Base-by-base conservation (phyloP, 345 rosid genomes). In the Murraya koenigii region DNA sequence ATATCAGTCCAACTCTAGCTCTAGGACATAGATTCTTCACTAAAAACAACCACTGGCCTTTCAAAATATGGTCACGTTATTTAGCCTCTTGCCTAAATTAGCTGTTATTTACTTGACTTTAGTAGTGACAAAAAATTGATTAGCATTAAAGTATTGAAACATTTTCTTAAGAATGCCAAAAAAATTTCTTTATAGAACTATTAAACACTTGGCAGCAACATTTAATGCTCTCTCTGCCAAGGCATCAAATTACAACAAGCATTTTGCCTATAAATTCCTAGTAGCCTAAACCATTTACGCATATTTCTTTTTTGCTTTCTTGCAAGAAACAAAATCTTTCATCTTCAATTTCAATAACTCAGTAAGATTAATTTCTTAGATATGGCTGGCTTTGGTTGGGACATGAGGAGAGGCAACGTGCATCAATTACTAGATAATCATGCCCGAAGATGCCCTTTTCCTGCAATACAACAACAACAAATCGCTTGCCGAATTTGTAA, bases 401-500 rank as follows among this genome's bases (percentile, higher is more conserved):
- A 49, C 66, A 71, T 54, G 52, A 70, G 78, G 55, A 39, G 7
- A 36, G 69, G 62, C 14, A 39, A 28, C 73, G 9, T 58, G 11
- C 28, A 49, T 66, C 39, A 65, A 20, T 41, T 41, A 10, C 54
- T 44, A 5, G 22, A 32, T 26, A 76, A 23, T 55, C 65, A 52
- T 26, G 66, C 38, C 23, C 26, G 28, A 9, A 30, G 14, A 58
- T 79, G 72, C 65, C 68, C 59, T 35, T 25, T 0, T 13, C 6
- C 30, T 8, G 1, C 66, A 41, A 41, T 14, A 41, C 55, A 49
- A 49, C 20, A 5, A 6, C 81, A 41, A 8, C 79, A 72, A 3
- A 78, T 85, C n/a, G 85, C 84, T 20, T 85, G 88, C 22, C 66
- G 88, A 30, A 63, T 85, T 23, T 82, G 86, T 61, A 75, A 82